A percentile compares a stretch with the other conserved stretches of the same genome.
Conservation (phyloP, 2,329 filamentous ascomycete genomes). For the Fusarium beomiforme region DNA sequence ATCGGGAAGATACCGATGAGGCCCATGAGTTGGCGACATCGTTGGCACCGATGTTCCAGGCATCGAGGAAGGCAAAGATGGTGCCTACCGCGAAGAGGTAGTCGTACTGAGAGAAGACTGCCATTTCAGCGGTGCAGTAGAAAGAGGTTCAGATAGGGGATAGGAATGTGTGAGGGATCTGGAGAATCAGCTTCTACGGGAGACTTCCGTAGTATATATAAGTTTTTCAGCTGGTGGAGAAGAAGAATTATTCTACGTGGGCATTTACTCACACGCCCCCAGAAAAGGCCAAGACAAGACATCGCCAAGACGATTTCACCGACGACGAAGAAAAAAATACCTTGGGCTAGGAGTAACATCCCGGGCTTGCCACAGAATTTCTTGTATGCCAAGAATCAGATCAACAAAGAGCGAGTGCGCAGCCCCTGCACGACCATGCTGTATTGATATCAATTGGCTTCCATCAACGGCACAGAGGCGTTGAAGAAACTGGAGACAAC, state of each 20-base stretch:
- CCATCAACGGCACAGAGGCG: neutral
- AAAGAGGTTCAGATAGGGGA: neutral
- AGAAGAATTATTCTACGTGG: neutral
- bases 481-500: neutral
- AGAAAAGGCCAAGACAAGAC: constrained; percentile 1
- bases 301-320: constrained; percentile 24
- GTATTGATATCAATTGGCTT: neutral
- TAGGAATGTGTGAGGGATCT: constrained; percentile 9
- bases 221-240: constrained; percentile 3
- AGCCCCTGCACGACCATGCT: neutral
- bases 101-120: constrained; percentile 60
- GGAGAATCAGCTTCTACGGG: constrained; percentile 4
- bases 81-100: constrained; percentile 72
- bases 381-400: constrained; percentile 33
- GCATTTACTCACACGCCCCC: constrained; percentile 17
- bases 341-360: neutral
- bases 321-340: neutral
- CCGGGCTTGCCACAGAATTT: constrained; percentile 22
- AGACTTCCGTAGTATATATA: constrained; percentile 21
- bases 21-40: constrained; percentile 83
- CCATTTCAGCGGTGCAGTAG: constrained; percentile 30
- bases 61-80: constrained; percentile 73
- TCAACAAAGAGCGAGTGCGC: constrained; percentile 12
- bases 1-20: constrained; percentile 77
- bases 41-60: constrained; percentile 71